Conservation (phyloP, 1,284 basidiomycete genomes). For the Trichosporon inkin region DNA sequence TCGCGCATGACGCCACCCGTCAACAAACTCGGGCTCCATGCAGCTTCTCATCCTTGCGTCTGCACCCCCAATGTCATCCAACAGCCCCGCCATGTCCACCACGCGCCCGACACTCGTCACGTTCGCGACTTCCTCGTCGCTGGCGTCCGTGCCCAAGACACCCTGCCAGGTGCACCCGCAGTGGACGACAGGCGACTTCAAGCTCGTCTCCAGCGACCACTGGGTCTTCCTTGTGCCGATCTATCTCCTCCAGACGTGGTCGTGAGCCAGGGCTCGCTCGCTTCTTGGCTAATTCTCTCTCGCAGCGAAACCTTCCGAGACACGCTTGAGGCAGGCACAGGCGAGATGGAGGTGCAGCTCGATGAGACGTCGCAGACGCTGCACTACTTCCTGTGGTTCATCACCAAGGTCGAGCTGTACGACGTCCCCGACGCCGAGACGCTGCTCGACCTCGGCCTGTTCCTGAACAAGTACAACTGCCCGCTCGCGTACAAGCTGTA, state of each 20-base stretch:
- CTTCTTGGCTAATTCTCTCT: neutral
- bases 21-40: no score
- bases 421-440: slow-evolving; percentile 5
- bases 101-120: neutral
- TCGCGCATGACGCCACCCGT: no score
- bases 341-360: slow-evolving; percentile 3
- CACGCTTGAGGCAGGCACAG: slow-evolving; percentile 1
- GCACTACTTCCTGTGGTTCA: slow-evolving; percentile 8
- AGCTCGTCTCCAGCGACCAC: neutral
- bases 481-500: slow-evolving; percentile 4
- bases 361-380: neutral
- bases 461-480: slow-evolving; percentile 8
- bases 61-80: no score
- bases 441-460: neutral
- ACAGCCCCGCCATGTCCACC: no score
- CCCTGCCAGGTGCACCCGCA: slow-evolving; percentile 1
- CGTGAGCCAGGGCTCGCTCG: neutral
- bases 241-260: slow-evolving; percentile 1
- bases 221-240: slow-evolving; percentile 5
- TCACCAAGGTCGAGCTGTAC: neutral
- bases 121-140: neutral
- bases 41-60: no score
- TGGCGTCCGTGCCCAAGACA: neutral
- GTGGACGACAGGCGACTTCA: slow-evolving; percentile 3
- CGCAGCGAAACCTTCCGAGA: neutral